Evolutionary conservation across 116 monocot genomes (phyloP).

Genomic region (Papilionanthe hybrid): DNA sequence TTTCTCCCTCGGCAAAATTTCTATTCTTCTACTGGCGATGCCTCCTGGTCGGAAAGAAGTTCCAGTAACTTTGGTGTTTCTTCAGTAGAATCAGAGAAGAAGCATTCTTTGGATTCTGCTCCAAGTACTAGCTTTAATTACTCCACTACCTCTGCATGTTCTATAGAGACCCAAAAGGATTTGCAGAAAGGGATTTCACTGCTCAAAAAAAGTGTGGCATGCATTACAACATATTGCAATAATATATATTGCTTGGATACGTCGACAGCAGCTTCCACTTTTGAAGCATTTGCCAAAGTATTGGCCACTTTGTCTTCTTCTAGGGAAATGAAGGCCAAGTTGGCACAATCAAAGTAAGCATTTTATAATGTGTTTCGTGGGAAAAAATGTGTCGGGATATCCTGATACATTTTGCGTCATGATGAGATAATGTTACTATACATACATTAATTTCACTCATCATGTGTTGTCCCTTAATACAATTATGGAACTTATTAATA

Average conservation of each 20-base stretch:
- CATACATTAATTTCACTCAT: no score
- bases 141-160: constrained; percentile 63
- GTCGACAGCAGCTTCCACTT: constrained; percentile 78
- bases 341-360: constrained; percentile 62
- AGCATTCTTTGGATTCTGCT: constrained; percentile 43
- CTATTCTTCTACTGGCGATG: constrained; percentile 62
- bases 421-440: no score
- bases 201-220: constrained; percentile 93
- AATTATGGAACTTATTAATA: no score
- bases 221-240: constrained; percentile 79
- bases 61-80: constrained; percentile 84
- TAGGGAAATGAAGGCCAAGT: constrained; percentile 57
- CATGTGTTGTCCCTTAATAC: no score
- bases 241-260: constrained; percentile 70
- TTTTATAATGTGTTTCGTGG: background rate
- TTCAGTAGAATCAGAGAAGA: constrained; percentile 76
- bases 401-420: no score
- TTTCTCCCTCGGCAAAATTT: constrained; percentile 81
- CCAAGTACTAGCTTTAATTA: constrained; percentile 58
- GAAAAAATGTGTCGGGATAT: no score
- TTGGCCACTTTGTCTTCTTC: constrained; percentile 77
- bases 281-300: constrained; percentile 87
- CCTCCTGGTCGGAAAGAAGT: constrained; percentile 80
- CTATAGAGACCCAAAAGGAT: constrained; percentile 68
- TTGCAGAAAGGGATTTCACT: constrained; percentile 93